These are phyloP conservation scores for Salmacisia buchloeana DNA, from an alignment of 1,284 basidiomycete genomes.

Conservation along the genomic window DNA sequence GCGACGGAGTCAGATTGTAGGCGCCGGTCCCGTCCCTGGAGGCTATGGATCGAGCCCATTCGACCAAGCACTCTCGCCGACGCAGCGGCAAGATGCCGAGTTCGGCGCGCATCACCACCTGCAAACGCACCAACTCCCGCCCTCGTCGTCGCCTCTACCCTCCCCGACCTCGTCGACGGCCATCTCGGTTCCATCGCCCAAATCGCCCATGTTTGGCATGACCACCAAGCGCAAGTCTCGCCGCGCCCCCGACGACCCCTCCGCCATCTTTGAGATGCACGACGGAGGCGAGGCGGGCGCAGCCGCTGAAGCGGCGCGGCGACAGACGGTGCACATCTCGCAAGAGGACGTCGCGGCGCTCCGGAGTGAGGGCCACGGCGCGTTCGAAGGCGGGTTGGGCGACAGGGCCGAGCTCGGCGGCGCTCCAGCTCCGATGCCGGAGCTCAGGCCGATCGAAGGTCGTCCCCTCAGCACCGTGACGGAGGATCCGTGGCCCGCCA, in stretches of 20 bases:
- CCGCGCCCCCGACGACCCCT: constrained; percentile 3
- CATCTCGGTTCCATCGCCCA: not conserved
- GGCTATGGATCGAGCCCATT: too few species aligned
- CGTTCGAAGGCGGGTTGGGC: too few species aligned
- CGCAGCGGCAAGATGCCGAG: too few species aligned
- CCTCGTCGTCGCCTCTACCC: not conserved
- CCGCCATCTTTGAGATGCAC: not conserved
- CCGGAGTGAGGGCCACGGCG: not conserved
- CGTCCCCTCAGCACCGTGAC: constrained; percentile 2
- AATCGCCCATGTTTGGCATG: constrained; percentile 5
- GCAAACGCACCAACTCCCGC: not conserved
- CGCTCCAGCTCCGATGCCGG: too few species aligned
- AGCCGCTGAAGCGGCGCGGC: too few species aligned
- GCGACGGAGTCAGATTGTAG: constrained; percentile 15
- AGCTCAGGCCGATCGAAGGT: not conserved
- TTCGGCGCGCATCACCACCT: too few species aligned
- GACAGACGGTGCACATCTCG: too few species aligned
- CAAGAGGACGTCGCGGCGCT: too few species aligned
- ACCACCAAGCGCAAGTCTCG: constrained; percentile 4
- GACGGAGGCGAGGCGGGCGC: too few species aligned
- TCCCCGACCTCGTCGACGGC: not conserved
- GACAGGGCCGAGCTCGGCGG: too few species aligned
- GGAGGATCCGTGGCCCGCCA: constrained; percentile 5
- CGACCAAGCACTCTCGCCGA: too few species aligned
- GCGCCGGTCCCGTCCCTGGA: too few species aligned